Evolutionary conservation across 176 grass and related monocot genomes (phyloP), one percentile per base, ranked within the genome.

Genomic region (Leersia perrieri): DNA sequence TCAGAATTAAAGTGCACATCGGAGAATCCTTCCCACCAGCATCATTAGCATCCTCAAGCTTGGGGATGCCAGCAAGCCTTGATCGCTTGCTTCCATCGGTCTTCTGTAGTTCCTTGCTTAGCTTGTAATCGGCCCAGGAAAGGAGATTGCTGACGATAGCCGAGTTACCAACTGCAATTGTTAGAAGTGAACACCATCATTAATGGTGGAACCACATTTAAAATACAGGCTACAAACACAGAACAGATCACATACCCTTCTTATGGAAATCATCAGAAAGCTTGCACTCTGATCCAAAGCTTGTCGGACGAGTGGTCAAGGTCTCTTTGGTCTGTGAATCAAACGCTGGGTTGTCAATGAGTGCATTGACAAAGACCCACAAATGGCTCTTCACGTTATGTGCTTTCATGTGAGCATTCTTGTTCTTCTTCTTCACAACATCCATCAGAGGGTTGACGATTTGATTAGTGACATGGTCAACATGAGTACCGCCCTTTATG

Each of bases 271-370:
- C 67, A 0, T 34, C 20, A 76, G 95, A 60, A 39, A 98, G 90
- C 23, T 95, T 90, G 2, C 86, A 98, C 42, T 87, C 93, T 44
- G 95, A 91, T 2, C 95, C 95, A 87, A 98, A 94, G 66, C 92
- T 98, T 73, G 66, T 83, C 25, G 83, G 90, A 70, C 92, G 92
- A 84, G 95, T 94, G 11, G 95, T 98, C 80, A 98, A 77, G 41
- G 95, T 98, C 61, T 98, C 95, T 33, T 98, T 98, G 34, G 95
- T 98, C 41, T 98, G 95, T 67, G 95, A 98, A 79, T 98, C 95
- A 18, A 98, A 98, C 10, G 95, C 95, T 1, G 95, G 95, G 63
- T 98, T 98, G 75, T 98, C 84, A 76, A 98, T 91, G 11, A 98
- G 92, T 0, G 86, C 86, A 74, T 95, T 98, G 81, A 98, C 95